These are phyloP conservation scores for Nadsonia fulvescens DNA, from an alignment of 805 yeast genomes.

Conservation along the genomic window DNA sequence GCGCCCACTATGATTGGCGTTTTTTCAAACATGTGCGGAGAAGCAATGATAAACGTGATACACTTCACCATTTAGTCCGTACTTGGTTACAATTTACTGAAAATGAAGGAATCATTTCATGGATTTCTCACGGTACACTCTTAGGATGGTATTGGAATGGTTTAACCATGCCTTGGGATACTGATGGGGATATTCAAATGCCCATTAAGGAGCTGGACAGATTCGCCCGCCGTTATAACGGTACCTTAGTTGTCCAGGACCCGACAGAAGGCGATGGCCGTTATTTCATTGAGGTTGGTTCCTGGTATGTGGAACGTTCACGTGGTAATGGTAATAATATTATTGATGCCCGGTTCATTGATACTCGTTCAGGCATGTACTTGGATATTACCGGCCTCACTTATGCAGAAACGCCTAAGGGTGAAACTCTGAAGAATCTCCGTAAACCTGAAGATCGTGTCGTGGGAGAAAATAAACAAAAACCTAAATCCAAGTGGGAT, in stretches of 20 bases:
- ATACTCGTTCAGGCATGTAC: slow-evolving; percentile 38
- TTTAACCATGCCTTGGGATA: slow-evolving; percentile 35
- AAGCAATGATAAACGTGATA: too few species aligned
- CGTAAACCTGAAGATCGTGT: too few species aligned
- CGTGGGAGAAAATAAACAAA: too few species aligned
- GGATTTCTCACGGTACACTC: slow-evolving; percentile 33
- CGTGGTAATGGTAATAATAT: slow-evolving; percentile 30
- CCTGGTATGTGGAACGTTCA: slow-evolving; percentile 31
- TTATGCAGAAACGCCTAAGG: slow-evolving; percentile 8
- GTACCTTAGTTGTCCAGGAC: slow-evolving; percentile 26
- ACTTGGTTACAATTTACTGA: slow-evolving; percentile 28
- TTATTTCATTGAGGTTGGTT: slow-evolving; percentile 29
- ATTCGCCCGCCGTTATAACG: slow-evolving; percentile 29
- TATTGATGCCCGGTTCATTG: slow-evolving; percentile 42
- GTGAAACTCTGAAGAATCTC: too few species aligned
- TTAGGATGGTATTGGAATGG: slow-evolving; percentile 36
- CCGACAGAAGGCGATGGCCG: too few species aligned
- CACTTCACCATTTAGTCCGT: too few species aligned
- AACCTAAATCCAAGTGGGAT: too few species aligned
- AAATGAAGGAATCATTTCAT: slow-evolving; percentile 25
- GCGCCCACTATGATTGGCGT: too few species aligned
- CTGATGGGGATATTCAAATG: slow-evolving; percentile 31
- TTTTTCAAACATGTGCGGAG: too few species aligned
- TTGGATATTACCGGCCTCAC: slow-evolving; percentile 39
- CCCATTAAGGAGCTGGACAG: slow-evolving; percentile 31